These are phyloP conservation scores for Penicillium glabrum DNA, from an alignment of 2,329 filamentous ascomycete species.

Conservation along the genomic window DNA sequence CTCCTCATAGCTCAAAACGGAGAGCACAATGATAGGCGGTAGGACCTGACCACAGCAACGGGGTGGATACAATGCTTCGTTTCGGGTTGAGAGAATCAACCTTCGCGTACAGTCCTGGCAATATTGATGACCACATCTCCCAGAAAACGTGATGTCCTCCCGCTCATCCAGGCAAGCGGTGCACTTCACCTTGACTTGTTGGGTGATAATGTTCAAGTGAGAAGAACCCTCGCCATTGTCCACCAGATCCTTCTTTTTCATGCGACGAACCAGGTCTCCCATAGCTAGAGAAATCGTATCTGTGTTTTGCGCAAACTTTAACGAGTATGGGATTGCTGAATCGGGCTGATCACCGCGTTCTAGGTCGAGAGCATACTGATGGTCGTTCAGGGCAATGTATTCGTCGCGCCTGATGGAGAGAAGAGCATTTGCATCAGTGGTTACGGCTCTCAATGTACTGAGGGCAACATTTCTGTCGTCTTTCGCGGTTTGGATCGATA, in stretches of 20 bases:
- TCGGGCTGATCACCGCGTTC: not conserved
- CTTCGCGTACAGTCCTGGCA: conserved; percentile 6
- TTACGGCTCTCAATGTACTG: not conserved
- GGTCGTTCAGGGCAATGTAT: not conserved
- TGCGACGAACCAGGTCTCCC: not conserved
- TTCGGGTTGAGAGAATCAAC: conserved; percentile 16
- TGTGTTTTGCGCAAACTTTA: not conserved
- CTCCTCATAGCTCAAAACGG: conserved; percentile 9
- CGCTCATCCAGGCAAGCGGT: not conserved
- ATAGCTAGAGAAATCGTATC: not conserved
- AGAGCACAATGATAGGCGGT: not conserved
- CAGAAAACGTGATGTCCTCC: not conserved
- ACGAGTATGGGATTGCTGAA: not conserved
- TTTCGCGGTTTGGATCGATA: not conserved
- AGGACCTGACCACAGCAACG: conserved; percentile 17
- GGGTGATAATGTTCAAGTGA: not conserved
- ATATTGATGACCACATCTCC: not conserved
- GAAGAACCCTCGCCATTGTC: not conserved
- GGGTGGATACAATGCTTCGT: conserved; percentile 19
- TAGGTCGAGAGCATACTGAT: not conserved
- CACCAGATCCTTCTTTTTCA: not conserved
- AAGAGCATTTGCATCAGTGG: not conserved
- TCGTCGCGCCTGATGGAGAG: not conserved
- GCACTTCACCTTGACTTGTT: not conserved
- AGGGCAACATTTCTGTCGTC: not conserved